These are phyloP conservation scores for Pseudocercospora vitis DNA, from an alignment of 2,329 filamentous ascomycete genomes.

Conservation along the genomic window DNA sequence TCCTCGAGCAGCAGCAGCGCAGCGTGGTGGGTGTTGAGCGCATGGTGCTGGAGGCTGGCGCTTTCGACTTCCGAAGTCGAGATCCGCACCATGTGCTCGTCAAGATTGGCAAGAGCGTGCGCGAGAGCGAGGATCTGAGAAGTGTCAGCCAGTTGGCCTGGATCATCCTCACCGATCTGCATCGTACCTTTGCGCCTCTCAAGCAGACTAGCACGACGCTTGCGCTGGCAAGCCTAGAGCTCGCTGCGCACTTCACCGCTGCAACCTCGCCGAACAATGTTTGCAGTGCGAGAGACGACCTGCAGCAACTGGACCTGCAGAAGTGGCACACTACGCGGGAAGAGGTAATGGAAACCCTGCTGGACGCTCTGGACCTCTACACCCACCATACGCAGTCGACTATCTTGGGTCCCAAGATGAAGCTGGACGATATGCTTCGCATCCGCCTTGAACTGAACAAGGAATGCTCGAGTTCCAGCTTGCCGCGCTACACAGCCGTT, in stretches of 20 bases:
- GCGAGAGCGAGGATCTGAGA: slow-evolving; percentile 49
- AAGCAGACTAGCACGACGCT: slow-evolving; percentile 87
- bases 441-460: slow-evolving; percentile 85
- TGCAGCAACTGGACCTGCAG: slow-evolving; percentile 48
- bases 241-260: slow-evolving; percentile 66
- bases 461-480: slow-evolving; percentile 65
- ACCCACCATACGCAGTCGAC: slow-evolving; percentile 77
- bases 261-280: slow-evolving; percentile 21
- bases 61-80: slow-evolving; percentile 89
- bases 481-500: slow-evolving; percentile 59
- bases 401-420: slow-evolving; percentile 69
- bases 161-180: slow-evolving; percentile 81
- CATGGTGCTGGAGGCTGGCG: slow-evolving; percentile 85
- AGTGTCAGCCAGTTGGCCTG: slow-evolving; percentile 61
- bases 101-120: slow-evolving; percentile 59
- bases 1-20: slow-evolving; percentile 76
- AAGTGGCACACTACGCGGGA: slow-evolving; percentile 47
- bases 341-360: slow-evolving; percentile 70
- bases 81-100: slow-evolving; percentile 82
- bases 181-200: slow-evolving; percentile 87
- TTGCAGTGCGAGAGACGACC: slow-evolving; percentile 23
- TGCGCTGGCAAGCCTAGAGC: slow-evolving; percentile 77
- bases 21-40: slow-evolving; percentile 87
- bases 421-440: slow-evolving; percentile 76
- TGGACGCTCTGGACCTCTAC: slow-evolving; percentile 90